Evolutionary conservation across 2,329 filamentous ascomycete species (phyloP), one percentile per base, ranked within the genome.

Genomic region (Drechslera avenae): DNA sequence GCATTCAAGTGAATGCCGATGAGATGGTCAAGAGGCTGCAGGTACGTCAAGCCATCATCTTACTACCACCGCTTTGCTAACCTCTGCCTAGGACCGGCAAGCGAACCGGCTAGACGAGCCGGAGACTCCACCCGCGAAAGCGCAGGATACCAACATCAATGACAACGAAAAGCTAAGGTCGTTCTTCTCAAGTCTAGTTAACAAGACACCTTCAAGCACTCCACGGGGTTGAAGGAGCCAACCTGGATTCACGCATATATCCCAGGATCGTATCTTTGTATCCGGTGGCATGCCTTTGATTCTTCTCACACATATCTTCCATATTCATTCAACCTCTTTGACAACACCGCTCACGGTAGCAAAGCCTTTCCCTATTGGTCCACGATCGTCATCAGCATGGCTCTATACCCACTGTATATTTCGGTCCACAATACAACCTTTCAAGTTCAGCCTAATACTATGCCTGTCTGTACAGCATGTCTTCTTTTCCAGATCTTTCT

Each of bases 1-100:
- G 94, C 45, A 97, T 99, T 57, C 91, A 96, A 70, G 90, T 96
- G 23, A 91, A 97, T 74, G 91, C 91, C 7, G 92, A 96, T 68
- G 91, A 96, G 66, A 94, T 95, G 88, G 77, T 96, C 50, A 88
- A 91, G 73, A 85, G 89, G 63, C 79, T 96, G 54, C 92, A 91
- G 84, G 90, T 93, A 76, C 31, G 62, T 49, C n/a, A 7, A 17
- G 2, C 9, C 12, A 28, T 14, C 2, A 8, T 10, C 7, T 5
- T 13, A 13, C 23, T n/a, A 2, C 2, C 10, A 14, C 12, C 6
- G 30, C 9, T 1, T 21, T 43, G 21, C 59, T 69, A 52, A 69
- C 40, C 4, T 12, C 8, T n/a, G 2, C 5, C 4, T 35, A 74
- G 67, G 72, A 75, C 43, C 72, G 72, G 13, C 70, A 75, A 62